Evolutionary conservation across 164 flowering plant genomes (phyloP), one percentile per base, ranked within the genome.

Genomic region (Warburgia ugandensis): DNA sequence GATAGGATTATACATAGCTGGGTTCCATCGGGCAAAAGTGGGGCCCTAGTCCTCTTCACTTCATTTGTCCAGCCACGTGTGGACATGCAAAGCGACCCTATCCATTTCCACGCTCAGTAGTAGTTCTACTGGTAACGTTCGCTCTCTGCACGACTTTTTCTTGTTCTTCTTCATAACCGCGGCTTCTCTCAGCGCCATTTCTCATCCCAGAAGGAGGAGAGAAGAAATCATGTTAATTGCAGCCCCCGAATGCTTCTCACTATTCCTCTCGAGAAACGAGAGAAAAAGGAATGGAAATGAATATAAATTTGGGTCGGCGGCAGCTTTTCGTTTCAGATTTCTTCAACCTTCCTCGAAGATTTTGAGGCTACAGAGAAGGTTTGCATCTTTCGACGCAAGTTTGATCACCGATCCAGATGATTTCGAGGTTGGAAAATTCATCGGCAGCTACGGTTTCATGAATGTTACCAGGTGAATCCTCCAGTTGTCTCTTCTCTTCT

Each of bases 381-480:
- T 14, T 44, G 35, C 60, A 17, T 45, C 53, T 2, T 40, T 64
- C 13, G 69, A 44, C 48, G 81, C 84, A 29, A 67, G 56, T 63
- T 53, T 90, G 35, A 79, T 90, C 38, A 75, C 76, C 6, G 50
- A 50, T 54, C 56, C 94, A 7, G 84, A 80, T 30, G 76, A 76
- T 43, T 91, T 84, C 48, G 75, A 82, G 61, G 97, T 91, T 2
- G 95, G 95, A 6, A 69, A 73, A 14, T 70, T 81, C 23, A 56
- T 91, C 13, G 94, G 96, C 7, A 84, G 78, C 73, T 91, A 91
- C 27, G 96, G 97, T 14, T 90, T 82, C 77, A 80, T 91, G 77
- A 84, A 86, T 46, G 51, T 91, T 27, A 86, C 97, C 14, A 86
- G 89, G 97, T 90, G 41, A 59, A 23, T n/a, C 50, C 35, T 45